Conservation (phyloP, 805 yeast species). For the Metahyphopichia silvanorum region DNA sequence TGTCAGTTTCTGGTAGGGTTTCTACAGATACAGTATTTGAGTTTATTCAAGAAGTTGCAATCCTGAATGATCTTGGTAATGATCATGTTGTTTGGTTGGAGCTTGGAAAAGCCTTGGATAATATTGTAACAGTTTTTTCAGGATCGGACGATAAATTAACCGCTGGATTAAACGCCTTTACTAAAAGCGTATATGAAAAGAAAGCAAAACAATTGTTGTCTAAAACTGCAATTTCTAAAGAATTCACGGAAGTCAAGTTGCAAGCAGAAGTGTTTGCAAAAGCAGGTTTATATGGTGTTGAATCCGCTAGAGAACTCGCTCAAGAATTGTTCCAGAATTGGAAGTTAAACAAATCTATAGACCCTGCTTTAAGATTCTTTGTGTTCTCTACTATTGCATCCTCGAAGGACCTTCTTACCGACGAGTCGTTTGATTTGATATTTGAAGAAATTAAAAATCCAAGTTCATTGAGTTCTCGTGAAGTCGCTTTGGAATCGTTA, state of each 20-base stretch:
- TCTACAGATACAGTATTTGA: slow-evolving; percentile 37
- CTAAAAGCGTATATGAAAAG: slow-evolving; percentile 25
- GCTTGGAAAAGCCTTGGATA: slow-evolving; percentile 38
- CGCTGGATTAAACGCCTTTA: slow-evolving; percentile 27
- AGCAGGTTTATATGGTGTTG: slow-evolving; percentile 38
- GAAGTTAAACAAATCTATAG: slow-evolving; percentile 22
- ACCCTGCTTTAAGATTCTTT: slow-evolving; percentile 43
- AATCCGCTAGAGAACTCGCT: slow-evolving; percentile 35
- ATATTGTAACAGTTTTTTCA: slow-evolving; percentile 35
- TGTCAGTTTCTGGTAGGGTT: slow-evolving; percentile 44
- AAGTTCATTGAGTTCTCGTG: slow-evolving; percentile 54
- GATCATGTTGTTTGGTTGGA: slow-evolving; percentile 56
- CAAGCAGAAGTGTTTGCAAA: slow-evolving; percentile 36
- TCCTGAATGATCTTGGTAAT: slow-evolving; percentile 26
- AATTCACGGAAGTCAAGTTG: slow-evolving; percentile 30
- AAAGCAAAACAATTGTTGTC: slow-evolving; percentile 23
- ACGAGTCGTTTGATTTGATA: slow-evolving; percentile 35
- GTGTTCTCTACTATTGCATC: slow-evolving; percentile 43
- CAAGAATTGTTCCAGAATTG: slow-evolving; percentile 23
- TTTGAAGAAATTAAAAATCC: slow-evolving; percentile 49
- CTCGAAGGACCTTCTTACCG: slow-evolving; percentile 26
- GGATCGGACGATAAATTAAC: slow-evolving; percentile 17
- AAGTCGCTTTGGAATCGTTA: slow-evolving; percentile 53
- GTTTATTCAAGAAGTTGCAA: slow-evolving; percentile 30
- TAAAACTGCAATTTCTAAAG: slow-evolving; percentile 13